A percentile compares a stretch with the other conserved stretches of the same genome.
These are phyloP conservation scores for Lippia alba DNA, from an alignment of 305 asterid genomes.

Conservation along the genomic window DNA sequence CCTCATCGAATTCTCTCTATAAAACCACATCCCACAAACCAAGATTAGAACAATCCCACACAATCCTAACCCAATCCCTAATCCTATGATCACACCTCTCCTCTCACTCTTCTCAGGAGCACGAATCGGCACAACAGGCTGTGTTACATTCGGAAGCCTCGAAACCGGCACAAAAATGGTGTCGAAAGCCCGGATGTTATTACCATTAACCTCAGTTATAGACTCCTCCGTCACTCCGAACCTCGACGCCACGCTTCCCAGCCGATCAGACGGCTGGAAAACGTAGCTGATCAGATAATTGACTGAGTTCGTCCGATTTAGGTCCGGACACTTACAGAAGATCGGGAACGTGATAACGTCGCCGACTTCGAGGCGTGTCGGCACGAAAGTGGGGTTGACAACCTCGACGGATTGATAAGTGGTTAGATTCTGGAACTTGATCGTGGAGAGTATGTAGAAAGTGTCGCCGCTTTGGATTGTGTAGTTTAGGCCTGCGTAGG, in stretches of 20 bases:
- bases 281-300: conserved; percentile 70
- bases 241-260: conserved; percentile 53
- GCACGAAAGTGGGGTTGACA: conserved; percentile 61
- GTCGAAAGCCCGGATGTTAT: conserved; percentile 42
- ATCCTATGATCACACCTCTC: conserved; percentile 56
- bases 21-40: conserved; percentile 47
- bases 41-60: conserved; percentile 49
- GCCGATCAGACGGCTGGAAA: conserved; percentile 63
- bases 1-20: conserved; percentile 47
- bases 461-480: conserved; percentile 60
- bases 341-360: conserved; percentile 57
- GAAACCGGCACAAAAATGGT: conserved; percentile 78
- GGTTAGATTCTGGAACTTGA: conserved; percentile 61
- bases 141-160: conserved; percentile 59
- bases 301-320: conserved; percentile 42
- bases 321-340: conserved; percentile 79
- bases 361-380: conserved; percentile 48
- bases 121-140: conserved; percentile 42
- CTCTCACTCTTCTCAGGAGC: conserved; percentile 37
- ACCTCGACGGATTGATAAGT: conserved; percentile 68
- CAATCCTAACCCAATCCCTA: conserved; percentile 65
- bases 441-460: conserved; percentile 50
- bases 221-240: conserved; percentile 54
- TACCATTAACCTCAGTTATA: conserved; percentile 57
- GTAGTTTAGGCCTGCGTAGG: conserved; percentile 59